Conservation (phyloP, 2,329 filamentous ascomycete species). For the Epichloe baconii region DNA sequence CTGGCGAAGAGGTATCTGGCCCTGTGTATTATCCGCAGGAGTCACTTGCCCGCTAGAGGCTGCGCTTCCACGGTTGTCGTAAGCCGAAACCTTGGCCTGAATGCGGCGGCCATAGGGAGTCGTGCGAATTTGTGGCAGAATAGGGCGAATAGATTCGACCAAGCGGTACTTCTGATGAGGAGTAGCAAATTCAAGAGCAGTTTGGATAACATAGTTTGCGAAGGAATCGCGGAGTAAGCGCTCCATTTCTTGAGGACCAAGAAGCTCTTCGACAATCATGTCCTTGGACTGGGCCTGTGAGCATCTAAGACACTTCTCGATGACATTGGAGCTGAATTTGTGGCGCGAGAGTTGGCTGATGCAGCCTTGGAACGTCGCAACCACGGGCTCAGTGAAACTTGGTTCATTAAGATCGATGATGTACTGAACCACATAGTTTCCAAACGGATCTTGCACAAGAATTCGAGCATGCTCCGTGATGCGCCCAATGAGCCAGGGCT, state of each 20-base stretch:
- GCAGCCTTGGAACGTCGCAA: conserved; percentile 62
- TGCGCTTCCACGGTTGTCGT: conserved; percentile 35
- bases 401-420: conserved; percentile 89
- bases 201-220: conserved; percentile 97
- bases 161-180: conserved; percentile 59
- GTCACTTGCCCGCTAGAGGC: conserved; percentile 36
- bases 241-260: conserved; percentile 63
- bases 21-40: conserved; percentile 38
- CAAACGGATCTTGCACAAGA: conserved; percentile 91
- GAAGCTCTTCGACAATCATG: conserved; percentile 74
- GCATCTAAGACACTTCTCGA: conserved; percentile 90
- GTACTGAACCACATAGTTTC: conserved; percentile 98
- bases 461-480: conserved; percentile 83
- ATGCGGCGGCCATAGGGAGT: conserved; percentile 93
- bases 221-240: conserved; percentile 82
- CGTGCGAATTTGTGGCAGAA: conserved; percentile 71
- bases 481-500: conserved; percentile 68
- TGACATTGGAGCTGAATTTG: conserved; percentile 98
- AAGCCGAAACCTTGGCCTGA: conserved; percentile 67
- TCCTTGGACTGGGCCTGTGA: conserved; percentile 62
- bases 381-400: conserved; percentile 78
- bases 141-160: conserved; percentile 73
- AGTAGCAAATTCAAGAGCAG: conserved; percentile 76
- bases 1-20: conserved; percentile 38
- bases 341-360: conserved; percentile 71